Evolutionary conservation across 345 rosid species (phyloP).

Genomic region (Luvunga scandens): DNA sequence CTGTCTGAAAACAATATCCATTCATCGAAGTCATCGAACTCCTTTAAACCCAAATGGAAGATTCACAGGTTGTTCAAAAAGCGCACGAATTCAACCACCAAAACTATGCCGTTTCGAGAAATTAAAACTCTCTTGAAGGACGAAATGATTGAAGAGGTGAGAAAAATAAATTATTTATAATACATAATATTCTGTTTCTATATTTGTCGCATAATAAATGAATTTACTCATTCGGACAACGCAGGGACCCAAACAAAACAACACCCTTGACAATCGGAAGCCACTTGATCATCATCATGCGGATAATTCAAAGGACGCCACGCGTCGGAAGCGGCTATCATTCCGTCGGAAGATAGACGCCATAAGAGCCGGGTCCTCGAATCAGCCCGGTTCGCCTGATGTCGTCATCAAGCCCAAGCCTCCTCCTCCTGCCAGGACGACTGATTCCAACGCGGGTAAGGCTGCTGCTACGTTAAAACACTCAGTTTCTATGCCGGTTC

Average conservation of each 20-base stretch:
- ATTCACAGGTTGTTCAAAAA: neutral
- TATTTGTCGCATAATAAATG: neutral
- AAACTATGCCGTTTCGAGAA: neutral
- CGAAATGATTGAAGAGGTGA: neutral
- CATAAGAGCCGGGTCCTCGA: constrained; percentile 16
- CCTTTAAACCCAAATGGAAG: neutral
- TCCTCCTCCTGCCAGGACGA: neutral
- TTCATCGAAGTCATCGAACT: neutral
- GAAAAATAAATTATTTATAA: too few species aligned
- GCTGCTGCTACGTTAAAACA: neutral
- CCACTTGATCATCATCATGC: constrained; percentile 11
- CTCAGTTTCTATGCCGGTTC: constrained; percentile 11
- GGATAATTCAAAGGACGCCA: constrained; percentile 14
- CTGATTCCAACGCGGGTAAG: neutral
- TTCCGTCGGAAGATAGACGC: constrained; percentile 25
- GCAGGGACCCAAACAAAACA: constrained; percentile 15
- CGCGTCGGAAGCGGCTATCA: constrained; percentile 19
- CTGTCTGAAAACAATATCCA: neutral
- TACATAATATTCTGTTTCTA: neutral
- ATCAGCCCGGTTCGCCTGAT: constrained; percentile 33
- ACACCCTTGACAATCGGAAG: constrained; percentile 25
- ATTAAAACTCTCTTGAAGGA: neutral
- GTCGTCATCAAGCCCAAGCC: constrained; percentile 4
- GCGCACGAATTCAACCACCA: neutral
- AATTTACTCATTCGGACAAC: constrained; percentile 25